A percentile compares a stretch with the other conserved stretches of the same genome.
Conservation (phyloP, 441 rosid species). For the Daphne laureola region DNA sequence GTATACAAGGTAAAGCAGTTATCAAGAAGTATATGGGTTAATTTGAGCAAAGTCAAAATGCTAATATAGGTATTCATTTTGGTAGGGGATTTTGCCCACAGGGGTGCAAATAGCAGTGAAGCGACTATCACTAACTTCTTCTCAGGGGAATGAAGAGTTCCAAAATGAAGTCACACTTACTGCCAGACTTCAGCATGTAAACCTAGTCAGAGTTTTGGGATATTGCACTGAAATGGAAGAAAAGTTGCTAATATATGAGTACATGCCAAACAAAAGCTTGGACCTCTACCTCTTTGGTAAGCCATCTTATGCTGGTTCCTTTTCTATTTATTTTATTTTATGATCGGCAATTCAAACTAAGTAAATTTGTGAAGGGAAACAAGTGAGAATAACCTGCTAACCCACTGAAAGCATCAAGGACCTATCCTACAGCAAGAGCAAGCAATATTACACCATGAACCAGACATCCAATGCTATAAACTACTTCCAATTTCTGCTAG, state of each 20-base stretch:
- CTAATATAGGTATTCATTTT: neutral
- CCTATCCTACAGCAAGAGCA: too few relatives aligned
- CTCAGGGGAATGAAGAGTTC: slow-evolving; percentile 27
- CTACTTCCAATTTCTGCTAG: too few relatives aligned
- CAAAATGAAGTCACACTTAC: slow-evolving; percentile 28
- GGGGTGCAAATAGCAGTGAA: slow-evolving; percentile 28
- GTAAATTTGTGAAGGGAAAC: too few relatives aligned
- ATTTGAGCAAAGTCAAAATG: too few relatives aligned
- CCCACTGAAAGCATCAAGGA: too few relatives aligned
- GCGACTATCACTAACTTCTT: slow-evolving; percentile 23
- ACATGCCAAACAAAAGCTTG: slow-evolving; percentile 29
- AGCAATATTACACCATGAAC: too few relatives aligned
- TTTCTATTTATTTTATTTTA: too few relatives aligned
- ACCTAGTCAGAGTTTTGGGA: slow-evolving; percentile 26
- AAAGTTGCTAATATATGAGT: slow-evolving; percentile 24
- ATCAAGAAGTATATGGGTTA: neutral
- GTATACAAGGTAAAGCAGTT: slow-evolving; percentile 25
- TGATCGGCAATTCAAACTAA: too few relatives aligned
- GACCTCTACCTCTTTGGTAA: slow-evolving; percentile 26
- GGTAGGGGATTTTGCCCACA: slow-evolving; percentile 16
- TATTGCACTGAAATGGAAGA: slow-evolving; percentile 25
- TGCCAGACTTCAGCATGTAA: slow-evolving; percentile 28
- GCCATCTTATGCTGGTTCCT: neutral
- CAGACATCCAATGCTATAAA: too few relatives aligned
- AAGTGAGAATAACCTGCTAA: too few relatives aligned